Base-by-base conservation (phyloP, 129 eudicot genomes). In the Flaveria trinervia region DNA sequence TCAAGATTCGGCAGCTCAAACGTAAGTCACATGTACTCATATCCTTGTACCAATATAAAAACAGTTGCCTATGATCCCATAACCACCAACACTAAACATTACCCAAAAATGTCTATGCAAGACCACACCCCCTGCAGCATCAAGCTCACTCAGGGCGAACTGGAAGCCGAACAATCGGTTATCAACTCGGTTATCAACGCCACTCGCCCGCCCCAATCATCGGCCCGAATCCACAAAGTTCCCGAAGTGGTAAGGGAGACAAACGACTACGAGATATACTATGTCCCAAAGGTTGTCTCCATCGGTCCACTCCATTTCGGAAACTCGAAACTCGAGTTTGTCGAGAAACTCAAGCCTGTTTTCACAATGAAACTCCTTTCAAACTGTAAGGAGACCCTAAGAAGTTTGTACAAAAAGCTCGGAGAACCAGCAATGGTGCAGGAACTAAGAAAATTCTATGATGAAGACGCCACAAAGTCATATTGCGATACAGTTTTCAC, bases 241-340 rank as follows among this genome's bases (percentile, higher is more conserved):
- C 84, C 79, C 16, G 5, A 5, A n/a, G 61, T 52, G 73, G 62
- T 51, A 16, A 23, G 33, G 17, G 55, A 72, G 4, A 28, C 23
- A 9, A 36, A 70, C 23, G 79, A 78, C 20, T 48, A 77, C 46
- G 51, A 68, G 1, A 73, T 67, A 26, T 67, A 81, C 83, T 85
- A 77, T 14, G 78, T 60, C 25, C 88, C 88, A 5, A 50, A 70
- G 28, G 75, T 77, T 3, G 85, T 85, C 26, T 85, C 88, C 23
- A 70, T 81, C 9, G 88, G 88, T 22, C 88, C 83, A 52, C 67
- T 66, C 78, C 83, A 84, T 77, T 65, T 33, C 49, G 59, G 59
- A 6, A 51, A 72, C 16, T 1, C 30, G 9, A 74, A 77, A 26
- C 83, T 84, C 26, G 18, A 60, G 60, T 8, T 18, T 1, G 13